phyloP scores from a whole-genome alignment of 768 basidiomycete genomes.

The Russula sp. region DNA sequence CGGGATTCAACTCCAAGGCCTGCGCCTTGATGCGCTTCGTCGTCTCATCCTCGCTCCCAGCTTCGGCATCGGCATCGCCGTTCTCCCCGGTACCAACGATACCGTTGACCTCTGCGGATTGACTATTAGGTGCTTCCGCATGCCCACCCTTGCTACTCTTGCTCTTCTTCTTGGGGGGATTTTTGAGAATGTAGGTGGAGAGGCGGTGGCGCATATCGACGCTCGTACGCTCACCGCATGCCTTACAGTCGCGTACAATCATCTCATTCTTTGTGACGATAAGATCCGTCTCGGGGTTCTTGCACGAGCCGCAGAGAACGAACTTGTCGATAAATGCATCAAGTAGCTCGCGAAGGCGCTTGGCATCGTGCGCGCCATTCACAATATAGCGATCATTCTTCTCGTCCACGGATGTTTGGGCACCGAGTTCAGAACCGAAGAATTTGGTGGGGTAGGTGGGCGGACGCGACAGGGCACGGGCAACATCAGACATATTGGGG shows the following conservation, averaged over 20 bases:
- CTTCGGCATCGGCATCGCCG: slow-evolving; percentile 35
- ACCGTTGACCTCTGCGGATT: slow-evolving; percentile 32
- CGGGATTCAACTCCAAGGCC: slow-evolving; percentile 64
- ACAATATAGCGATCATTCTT: slow-evolving; percentile 98
- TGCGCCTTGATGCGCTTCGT: slow-evolving; percentile 90
- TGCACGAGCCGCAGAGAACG: slow-evolving; percentile 94
- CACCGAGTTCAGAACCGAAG: slow-evolving; percentile 97
- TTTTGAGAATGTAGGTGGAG: slow-evolving; percentile 93
- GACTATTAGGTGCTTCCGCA: slow-evolving; percentile 41
- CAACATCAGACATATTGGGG: slow-evolving; percentile 97
- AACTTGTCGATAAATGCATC: slow-evolving; percentile 98
- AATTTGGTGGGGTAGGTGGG: slow-evolving; percentile 98
- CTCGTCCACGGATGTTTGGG: slow-evolving; percentile 93
- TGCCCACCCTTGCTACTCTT: slow-evolving; percentile 55
- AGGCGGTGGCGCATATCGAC: slow-evolving; percentile 98
- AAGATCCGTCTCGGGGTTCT: slow-evolving; percentile 98
- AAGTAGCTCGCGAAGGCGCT: slow-evolving; percentile 88
- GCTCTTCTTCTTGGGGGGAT: slow-evolving; percentile 86
- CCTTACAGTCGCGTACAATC: slow-evolving; percentile 96
- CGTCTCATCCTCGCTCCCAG: slow-evolving; percentile 75
- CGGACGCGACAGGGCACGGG: slow-evolving; percentile 89
- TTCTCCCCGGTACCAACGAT: slow-evolving; percentile 34
- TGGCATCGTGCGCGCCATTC: slow-evolving; percentile 91
- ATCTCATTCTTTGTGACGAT: slow-evolving; percentile 83
- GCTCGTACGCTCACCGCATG: slow-evolving; percentile 86